These are phyloP conservation scores for Leishmania braziliensis DNA, from an alignment of 208 protist genomes.

Conservation along the genomic window DNA sequence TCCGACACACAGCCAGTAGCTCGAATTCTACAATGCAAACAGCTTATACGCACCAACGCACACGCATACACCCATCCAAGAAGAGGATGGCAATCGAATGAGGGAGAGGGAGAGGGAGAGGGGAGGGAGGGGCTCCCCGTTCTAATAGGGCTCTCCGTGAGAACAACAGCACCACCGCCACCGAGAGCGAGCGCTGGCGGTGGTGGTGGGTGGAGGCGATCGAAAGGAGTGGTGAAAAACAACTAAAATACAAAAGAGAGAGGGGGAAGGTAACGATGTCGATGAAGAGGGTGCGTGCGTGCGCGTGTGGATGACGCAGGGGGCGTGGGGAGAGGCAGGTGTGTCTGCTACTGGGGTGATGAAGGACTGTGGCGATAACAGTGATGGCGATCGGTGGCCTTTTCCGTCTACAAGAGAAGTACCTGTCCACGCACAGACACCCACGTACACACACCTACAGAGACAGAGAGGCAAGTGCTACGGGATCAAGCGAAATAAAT, in stretches of 20 bases:
- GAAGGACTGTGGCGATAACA: background rate
- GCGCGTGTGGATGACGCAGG: no score
- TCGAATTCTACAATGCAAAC: background rate
- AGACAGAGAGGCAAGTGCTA: background rate
- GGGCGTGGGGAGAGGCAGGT: background rate
- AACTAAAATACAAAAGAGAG: background rate
- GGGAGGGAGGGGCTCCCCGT: background rate
- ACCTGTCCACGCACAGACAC: background rate
- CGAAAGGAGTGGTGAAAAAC: background rate
- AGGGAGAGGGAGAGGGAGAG: conserved; percentile 8
- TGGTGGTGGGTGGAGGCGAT: background rate
- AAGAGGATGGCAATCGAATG: background rate
- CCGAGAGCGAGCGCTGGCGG: background rate
- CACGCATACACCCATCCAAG: background rate
- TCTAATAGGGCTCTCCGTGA: no score
- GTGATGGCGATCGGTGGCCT: background rate
- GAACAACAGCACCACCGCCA: no score
- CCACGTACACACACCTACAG: background rate
- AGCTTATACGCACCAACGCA: background rate
- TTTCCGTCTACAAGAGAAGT: background rate
- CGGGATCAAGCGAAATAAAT: background rate
- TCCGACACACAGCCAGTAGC: background rate
- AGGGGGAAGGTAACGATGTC: background rate
- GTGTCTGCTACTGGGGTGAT: background rate
- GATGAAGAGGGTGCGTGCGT: background rate